Evolutionary conservation across 768 basidiomycete genomes (phyloP), one percentile per base, ranked within the genome.

Genomic region (Russula lepida): DNA sequence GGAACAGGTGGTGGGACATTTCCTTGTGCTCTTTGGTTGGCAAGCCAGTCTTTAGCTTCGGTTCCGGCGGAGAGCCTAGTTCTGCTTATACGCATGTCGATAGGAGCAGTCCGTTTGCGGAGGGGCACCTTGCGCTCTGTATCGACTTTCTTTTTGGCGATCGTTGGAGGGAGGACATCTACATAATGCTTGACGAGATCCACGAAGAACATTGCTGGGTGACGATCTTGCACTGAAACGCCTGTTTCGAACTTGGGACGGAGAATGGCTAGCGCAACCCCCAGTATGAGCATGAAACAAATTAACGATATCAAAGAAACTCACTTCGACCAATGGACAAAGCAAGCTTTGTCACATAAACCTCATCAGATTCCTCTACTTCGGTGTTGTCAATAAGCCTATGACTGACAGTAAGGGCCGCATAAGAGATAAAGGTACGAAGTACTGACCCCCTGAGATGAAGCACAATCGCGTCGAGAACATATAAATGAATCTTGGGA

Each of bases 31-130:
- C 70, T 66, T 69, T 92, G 86, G 37, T 83, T 84, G 15, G 83
- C 84, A 19, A 92, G 79, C 15, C 90, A 75, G 62, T 91, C 85
- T 62, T 83, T 78, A 2, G 83, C 75, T 63, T 92, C 87, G 4
- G 81, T 80, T 27, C 85, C 88, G 3, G 82, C 79, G 2, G 88
- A 86, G 56, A 95, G 83, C 58, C 80, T 81, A 66, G 84, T 83
- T 64, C 93, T 80, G 66, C 86, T 92, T 71, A 92, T 79, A 50
- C 93, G 86, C 84, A 94, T 87, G 71, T 97, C 94, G 49, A 95
- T 75, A 0, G 86, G 86, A 0, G 88, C 87, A 3, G 94, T 95
- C 56, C 90, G 88, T 69, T 94, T 95, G 44, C 93, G 81, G 25
- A 85, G 69, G 13, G 91, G 94, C 48, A 89, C 78, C 62, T 85